Evolutionary conservation across 2,329 filamentous ascomycete genomes (phyloP).

Genomic region (Cryphonectria naterciae): DNA sequence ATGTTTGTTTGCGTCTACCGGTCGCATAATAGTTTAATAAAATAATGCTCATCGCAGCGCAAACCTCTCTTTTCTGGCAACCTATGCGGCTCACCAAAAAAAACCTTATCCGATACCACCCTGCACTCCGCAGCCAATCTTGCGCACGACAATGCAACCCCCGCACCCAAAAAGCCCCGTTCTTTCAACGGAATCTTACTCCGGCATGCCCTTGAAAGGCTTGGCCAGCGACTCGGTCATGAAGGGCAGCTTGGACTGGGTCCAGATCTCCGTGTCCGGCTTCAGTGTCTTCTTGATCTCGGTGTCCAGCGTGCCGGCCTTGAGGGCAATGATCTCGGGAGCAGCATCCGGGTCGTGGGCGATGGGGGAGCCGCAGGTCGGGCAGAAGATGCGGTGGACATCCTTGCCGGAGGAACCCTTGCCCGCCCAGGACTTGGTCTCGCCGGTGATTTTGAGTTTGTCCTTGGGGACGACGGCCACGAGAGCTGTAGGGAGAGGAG

Average conservation of each 20-base stretch:
- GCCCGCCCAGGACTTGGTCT: conserved; percentile 66
- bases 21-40: not conserved
- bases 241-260: conserved; percentile 69
- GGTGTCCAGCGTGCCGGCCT: conserved; percentile 65
- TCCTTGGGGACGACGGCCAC: conserved; percentile 69
- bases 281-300: conserved; percentile 71
- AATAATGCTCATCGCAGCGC: conserved; percentile 19
- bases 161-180: not conserved
- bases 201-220: conserved; percentile 66
- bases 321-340: conserved; percentile 71
- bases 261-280: conserved; percentile 74
- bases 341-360: conserved; percentile 73
- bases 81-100: not conserved
- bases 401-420: conserved; percentile 63
- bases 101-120: not conserved
- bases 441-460: conserved; percentile 65
- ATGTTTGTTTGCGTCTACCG: not conserved
- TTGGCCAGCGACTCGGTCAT: conserved; percentile 68
- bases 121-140: conserved; percentile 4
- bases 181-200: conserved; percentile 44
- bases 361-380: conserved; percentile 70
- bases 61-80: not conserved
- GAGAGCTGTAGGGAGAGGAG: conserved; percentile 52
- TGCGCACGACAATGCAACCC: not conserved
- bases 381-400: conserved; percentile 72